These are phyloP conservation scores for Achlya hypogyna DNA, from an alignment of 352 stramenopile species.

Conservation along the genomic window DNA sequence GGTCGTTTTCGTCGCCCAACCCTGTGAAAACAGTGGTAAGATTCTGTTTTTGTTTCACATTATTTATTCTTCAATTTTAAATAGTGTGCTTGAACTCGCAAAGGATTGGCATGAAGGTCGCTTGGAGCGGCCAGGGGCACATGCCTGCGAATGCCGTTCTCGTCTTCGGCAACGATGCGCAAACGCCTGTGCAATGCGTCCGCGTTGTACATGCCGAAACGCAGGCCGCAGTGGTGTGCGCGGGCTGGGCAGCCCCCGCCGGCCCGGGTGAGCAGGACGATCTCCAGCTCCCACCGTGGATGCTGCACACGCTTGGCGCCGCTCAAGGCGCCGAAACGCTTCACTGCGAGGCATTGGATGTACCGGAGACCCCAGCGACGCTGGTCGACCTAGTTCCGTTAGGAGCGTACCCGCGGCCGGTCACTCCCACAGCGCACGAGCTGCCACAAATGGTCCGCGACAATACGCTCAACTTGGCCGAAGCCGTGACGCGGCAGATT, in stretches of 20 bases:
- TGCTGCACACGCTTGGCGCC: conserved; percentile 27
- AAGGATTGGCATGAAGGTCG: background rate
- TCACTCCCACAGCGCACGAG: conserved; percentile 21
- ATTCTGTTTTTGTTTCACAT: background rate
- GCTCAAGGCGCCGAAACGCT: conserved; percentile 12
- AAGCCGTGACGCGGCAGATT: background rate
- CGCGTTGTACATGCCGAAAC: background rate
- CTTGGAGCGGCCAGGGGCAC: conserved; percentile 9
- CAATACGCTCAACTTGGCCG: conserved; percentile 4
- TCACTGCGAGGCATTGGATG: conserved; percentile 3
- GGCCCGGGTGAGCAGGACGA: conserved; percentile 21
- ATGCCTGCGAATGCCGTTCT: background rate
- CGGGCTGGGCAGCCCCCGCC: background rate
- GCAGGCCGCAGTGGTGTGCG: background rate
- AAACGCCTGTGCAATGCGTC: background rate
- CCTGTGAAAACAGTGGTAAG: background rate
- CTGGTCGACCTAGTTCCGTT: conserved; percentile 28
- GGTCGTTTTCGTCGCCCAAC: too few relatives aligned
- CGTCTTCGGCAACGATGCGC: background rate
- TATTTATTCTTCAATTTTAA: background rate
- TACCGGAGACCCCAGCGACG: conserved; percentile 22
- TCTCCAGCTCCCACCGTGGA: conserved; percentile 48
- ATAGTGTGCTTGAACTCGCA: background rate
- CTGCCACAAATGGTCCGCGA: conserved; percentile 5
- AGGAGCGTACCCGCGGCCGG: conserved; percentile 23